phyloP scores from a whole-genome alignment of 2,329 filamentous ascomycete species.

The Clarireedia monteithiana region DNA sequence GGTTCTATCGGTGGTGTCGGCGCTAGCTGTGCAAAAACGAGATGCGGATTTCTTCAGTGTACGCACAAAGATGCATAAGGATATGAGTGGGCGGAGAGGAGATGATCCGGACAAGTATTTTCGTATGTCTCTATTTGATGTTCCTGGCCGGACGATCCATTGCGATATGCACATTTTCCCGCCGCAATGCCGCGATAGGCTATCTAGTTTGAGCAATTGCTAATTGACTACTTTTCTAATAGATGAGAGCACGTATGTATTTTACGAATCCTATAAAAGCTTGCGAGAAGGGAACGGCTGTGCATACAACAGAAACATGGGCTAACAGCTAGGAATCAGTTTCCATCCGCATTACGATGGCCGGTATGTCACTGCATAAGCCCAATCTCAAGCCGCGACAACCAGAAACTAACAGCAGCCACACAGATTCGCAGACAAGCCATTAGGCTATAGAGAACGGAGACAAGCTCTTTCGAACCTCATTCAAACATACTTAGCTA shows the following conservation, averaged over 20 bases:
- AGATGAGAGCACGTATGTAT: constrained; percentile 28
- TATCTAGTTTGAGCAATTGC: neutral
- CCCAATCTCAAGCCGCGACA: neutral
- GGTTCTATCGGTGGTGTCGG: constrained; percentile 18
- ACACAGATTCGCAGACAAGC: constrained; percentile 31
- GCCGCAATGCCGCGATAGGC: neutral
- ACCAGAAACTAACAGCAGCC: neutral
- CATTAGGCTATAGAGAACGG: constrained; percentile 35
- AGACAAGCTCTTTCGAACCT: constrained; percentile 56
- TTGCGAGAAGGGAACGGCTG: neutral
- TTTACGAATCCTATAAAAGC: neutral
- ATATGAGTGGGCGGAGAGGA: constrained; percentile 26
- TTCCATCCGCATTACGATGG: constrained; percentile 35
- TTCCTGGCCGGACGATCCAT: neutral
- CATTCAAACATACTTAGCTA: constrained; percentile 65
- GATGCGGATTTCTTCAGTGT: constrained; percentile 28
- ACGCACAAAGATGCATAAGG: constrained; percentile 24
- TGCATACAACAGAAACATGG: neutral
- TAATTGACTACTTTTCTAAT: neutral
- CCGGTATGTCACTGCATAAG: constrained; percentile 21
- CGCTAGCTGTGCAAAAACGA: constrained; percentile 22
- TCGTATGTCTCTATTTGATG: constrained; percentile 23
- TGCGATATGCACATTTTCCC: neutral
- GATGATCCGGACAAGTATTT: constrained; percentile 32
- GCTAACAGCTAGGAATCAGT: constrained; percentile 19